Percentiles rank a stretch among this genome's conserved stretches.
Evolutionary conservation across 2,329 filamentous ascomycete species (phyloP).

Genomic region (Bipolaris sorokiniana): DNA sequence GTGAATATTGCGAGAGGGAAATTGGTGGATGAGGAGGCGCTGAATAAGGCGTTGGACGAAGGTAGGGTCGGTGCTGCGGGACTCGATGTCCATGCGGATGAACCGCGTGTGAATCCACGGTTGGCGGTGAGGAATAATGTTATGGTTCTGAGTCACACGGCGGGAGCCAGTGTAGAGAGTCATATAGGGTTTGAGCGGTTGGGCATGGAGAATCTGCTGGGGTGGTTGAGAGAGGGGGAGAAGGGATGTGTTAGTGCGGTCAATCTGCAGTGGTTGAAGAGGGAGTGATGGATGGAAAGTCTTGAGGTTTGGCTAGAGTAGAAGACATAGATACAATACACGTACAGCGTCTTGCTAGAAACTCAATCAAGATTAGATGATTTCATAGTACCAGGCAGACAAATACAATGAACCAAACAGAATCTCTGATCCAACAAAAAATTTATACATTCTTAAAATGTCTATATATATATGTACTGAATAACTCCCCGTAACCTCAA

Average conservation of each 20-base stretch:
- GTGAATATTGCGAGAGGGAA: conserved; percentile 71
- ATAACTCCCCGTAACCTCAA: no score
- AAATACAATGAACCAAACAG: no score
- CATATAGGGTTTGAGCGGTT: conserved; percentile 70
- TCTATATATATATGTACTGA: no score
- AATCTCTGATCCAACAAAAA: no score
- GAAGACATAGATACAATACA: no score
- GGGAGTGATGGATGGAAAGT: background rate
- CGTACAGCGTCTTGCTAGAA: no score
- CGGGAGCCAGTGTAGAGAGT: conserved; percentile 70
- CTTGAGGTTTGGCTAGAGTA: no score
- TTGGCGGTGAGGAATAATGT: conserved; percentile 56
- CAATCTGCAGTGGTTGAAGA: conserved; percentile 62
- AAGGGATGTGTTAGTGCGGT: conserved; percentile 65
- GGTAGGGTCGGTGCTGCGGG: conserved; percentile 61
- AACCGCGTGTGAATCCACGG: conserved; percentile 61
- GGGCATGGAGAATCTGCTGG: conserved; percentile 70
- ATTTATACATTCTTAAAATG: no score
- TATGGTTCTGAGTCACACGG: conserved; percentile 71
- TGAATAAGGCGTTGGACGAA: conserved; percentile 64
- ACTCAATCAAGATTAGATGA: no score
- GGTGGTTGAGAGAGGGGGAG: conserved; percentile 59
- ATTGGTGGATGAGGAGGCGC: conserved; percentile 68
- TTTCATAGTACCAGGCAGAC: no score
- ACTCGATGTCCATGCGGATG: conserved; percentile 68